phyloP scores from a whole-genome alignment of 1,139 yeast genomes.

The Pichia sp. region DNA sequence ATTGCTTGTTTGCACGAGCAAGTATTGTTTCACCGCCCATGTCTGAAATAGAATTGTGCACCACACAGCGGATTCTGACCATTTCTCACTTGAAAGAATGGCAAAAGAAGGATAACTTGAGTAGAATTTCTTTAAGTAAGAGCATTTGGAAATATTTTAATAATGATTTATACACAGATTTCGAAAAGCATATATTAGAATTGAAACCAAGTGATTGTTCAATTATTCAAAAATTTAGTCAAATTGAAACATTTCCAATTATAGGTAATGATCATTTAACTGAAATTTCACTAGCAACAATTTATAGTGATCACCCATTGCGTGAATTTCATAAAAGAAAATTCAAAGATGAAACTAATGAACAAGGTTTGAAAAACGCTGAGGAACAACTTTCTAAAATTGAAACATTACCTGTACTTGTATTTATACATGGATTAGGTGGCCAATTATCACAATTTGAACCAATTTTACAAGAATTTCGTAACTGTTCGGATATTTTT shows the following conservation, averaged over 20 bases:
- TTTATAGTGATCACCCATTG: slow-evolving; percentile 52
- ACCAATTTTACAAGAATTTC: slow-evolving; percentile 53
- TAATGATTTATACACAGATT: slow-evolving; percentile 22
- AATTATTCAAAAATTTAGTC: slow-evolving; percentile 43
- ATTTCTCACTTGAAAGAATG: slow-evolving; percentile 13
- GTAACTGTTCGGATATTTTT: slow-evolving; percentile 59
- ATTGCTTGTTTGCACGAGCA: not conserved
- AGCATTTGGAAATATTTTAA: slow-evolving; percentile 12
- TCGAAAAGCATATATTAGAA: slow-evolving; percentile 36
- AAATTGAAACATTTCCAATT: slow-evolving; percentile 36
- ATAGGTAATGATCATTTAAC: slow-evolving; percentile 29
- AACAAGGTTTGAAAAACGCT: slow-evolving; percentile 19
- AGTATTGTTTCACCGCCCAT: not conserved
- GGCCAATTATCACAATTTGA: slow-evolving; percentile 75
- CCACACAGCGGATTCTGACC: slow-evolving; percentile 8
- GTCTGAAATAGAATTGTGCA: not conserved
- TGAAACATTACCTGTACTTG: slow-evolving; percentile 47
- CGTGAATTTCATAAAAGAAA: slow-evolving; percentile 41
- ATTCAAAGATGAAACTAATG: slow-evolving; percentile 20
- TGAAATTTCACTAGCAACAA: slow-evolving; percentile 35
- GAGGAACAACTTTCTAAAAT: slow-evolving; percentile 33
- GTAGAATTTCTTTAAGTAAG: slow-evolving; percentile 2
- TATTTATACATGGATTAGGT: slow-evolving; percentile 70
- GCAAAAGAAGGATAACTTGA: slow-evolving; percentile 16
- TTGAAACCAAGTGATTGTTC: slow-evolving; percentile 53